phyloP scores from a whole-genome alignment of 2,329 filamentous ascomycete species.

The Ustulina deusta region DNA sequence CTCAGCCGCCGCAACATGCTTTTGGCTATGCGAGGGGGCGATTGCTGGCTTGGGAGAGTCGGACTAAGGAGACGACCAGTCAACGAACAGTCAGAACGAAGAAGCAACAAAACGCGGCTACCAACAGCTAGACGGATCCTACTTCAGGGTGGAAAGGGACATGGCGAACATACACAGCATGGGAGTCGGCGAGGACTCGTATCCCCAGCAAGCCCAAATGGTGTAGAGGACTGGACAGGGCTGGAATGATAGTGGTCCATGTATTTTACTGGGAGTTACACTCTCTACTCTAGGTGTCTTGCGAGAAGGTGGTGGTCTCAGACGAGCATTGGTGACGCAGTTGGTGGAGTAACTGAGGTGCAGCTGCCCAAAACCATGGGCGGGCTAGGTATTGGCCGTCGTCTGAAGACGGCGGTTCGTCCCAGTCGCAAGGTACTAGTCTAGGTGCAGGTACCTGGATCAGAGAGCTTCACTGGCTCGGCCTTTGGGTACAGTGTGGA shows the following conservation, averaged over 20 bases:
- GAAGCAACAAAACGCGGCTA: constrained; percentile 15
- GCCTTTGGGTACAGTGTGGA: background rate
- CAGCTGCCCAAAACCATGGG: constrained; percentile 19
- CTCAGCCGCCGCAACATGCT: constrained; percentile 7
- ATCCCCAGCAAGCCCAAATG: background rate
- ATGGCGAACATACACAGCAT: constrained; percentile 16
- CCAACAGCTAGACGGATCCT: constrained; percentile 10
- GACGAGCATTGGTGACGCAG: constrained; percentile 30
- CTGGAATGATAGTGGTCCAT: background rate
- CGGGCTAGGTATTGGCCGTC: too few relatives aligned
- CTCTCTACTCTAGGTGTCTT: background rate
- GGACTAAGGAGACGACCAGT: constrained; percentile 2
- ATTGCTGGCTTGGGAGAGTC: constrained; percentile 7
- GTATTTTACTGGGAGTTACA: background rate
- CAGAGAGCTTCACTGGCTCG: background rate
- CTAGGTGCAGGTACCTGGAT: background rate
- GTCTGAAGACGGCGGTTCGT: background rate
- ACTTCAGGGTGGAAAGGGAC: constrained; percentile 11
- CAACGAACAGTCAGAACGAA: constrained; percentile 16
- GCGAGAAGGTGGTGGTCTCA: constrained; percentile 4
- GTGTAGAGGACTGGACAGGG: background rate
- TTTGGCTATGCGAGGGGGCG: constrained; percentile 10
- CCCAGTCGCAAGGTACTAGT: background rate
- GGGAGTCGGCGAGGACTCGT: constrained; percentile 18
- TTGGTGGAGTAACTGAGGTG: constrained; percentile 19